Evolutionary conservation across 1,139 yeast species (phyloP), one percentile per base, ranked within the genome.

Genomic region (Pichia sp.): DNA sequence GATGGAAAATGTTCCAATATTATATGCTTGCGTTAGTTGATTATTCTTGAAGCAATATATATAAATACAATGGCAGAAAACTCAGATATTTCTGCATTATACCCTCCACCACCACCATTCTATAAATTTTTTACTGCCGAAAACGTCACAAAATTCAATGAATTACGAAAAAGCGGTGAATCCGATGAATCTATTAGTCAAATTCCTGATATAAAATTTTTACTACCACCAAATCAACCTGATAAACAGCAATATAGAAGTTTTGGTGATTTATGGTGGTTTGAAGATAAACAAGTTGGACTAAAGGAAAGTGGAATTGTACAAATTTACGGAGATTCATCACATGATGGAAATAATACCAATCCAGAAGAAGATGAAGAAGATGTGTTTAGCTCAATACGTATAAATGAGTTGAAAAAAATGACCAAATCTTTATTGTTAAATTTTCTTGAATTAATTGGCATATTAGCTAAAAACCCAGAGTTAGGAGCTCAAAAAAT

Each of bases 51-150:
- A 30, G 8, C 8, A 30, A 30, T 30, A 30, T 6, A 6, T 30
- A 30, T 8, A 6, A 35, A 27, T 31, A 29, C 7, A n/a, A 30
- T 29, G 32, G 7, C 42, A 18, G 46, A 40, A 3, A 42, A 41
- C 28, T 29, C 45, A 2, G 51, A 51, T 6, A 44, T 48, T 18
- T 70, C 81, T 25, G 72, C 83, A 28, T 65, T 78, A 47, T 78
- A 78, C 53, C 83, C 83, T 4, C 81, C 83, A 6, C 83, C 83
- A 2, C 83, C 83, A 7, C 77, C 78, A 8, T 78, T 72, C 59
- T 69, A 70, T 53, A 71, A 71, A 55, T 75, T 67, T 59, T 78
- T 78, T 62, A 76, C 79, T 6, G 53, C 61, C 18, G 65, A 58
- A 38, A 66, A 66, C 45, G 58, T 63, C 18, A 43, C 42, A 7